Base-by-base conservation (phyloP, 495 filamentous ascomycete species). In the Penicillium pancosmium region DNA sequence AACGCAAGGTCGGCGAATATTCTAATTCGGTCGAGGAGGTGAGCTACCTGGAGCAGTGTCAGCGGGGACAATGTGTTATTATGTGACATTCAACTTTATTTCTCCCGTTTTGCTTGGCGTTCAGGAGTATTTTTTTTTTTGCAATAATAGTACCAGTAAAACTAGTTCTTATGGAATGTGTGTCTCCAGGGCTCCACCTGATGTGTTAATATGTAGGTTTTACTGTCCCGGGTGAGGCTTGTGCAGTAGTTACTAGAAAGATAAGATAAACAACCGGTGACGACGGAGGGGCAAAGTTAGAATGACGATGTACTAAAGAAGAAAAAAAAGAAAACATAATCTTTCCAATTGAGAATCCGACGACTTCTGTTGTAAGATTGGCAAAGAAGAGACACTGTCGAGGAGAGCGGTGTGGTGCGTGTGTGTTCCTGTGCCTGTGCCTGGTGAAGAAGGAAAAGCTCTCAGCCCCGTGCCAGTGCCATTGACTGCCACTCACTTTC, bases 11-110 rank as follows among this genome's bases (percentile, higher is more conserved):
- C 16, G 79, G 79, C 16, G 80, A 78, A 16, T 34, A 63, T 52
- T 48, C 55, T 2, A 62, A 61, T 23, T 67, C 68, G 9, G 73
- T 66, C 9, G 85, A 89, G 43, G 88, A 88, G 49, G 78, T 88
- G 58, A 81, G 81, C 5, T 89, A 89, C 69, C 65, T 88, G 35
- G 82, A 84, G 52, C 82, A 83, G 59, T 86, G 83, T 55, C 80
- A 81, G 65, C 78, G 74, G 51, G 80, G 73, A 21, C 73, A 73
- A 35, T 86, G 83, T 61, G 47, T 35, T 16, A 59, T 84, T 5
- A 86, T 85, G 83, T 86, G 72, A 76, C 16, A 19, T 19, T 44
- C 16, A 6, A 21, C 21, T 38, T 38, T 38, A 38, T 38, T 38
- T 38, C 36, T 8, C 27, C 27, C 4, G 5, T 13, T 38, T n/a